Conservation (phyloP, 2,329 filamentous ascomycete species). For the Monosporascus cannonballus region DNA sequence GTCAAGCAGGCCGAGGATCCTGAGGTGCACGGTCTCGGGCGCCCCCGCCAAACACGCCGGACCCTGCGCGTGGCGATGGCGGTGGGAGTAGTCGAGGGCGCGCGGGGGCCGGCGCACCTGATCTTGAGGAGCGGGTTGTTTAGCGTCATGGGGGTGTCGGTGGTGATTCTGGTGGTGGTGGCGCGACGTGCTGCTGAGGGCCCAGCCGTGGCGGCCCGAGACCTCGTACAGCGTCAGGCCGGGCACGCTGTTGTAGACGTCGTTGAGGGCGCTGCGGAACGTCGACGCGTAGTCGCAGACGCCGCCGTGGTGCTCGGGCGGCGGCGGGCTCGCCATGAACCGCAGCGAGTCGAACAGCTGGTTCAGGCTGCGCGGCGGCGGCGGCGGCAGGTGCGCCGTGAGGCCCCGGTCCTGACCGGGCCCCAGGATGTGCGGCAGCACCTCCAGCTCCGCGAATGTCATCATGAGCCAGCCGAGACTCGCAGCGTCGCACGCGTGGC, state of each 20-base stretch:
- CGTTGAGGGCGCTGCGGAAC: slow-evolving; percentile 40
- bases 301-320: slow-evolving; percentile 28
- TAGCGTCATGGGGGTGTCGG: no score
- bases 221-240: slow-evolving; percentile 45
- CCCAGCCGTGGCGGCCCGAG: slow-evolving; percentile 44
- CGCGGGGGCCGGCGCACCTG: background rate
- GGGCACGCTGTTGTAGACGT: slow-evolving; percentile 44
- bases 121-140: background rate
- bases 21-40: slow-evolving; percentile 29
- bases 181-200: slow-evolving; percentile 29
- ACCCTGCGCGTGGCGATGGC: background rate
- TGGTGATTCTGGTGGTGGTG: slow-evolving; percentile 17
- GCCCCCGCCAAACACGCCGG: background rate
- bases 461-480: slow-evolving; percentile 50
- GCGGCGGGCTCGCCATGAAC: slow-evolving; percentile 37
- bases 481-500: slow-evolving; percentile 44
- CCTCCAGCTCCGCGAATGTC: slow-evolving; percentile 40
- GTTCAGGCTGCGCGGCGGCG: slow-evolving; percentile 34
- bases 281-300: slow-evolving; percentile 44
- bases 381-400: slow-evolving; percentile 13
- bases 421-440: slow-evolving; percentile 35
- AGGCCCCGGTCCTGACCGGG: slow-evolving; percentile 15
- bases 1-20: slow-evolving; percentile 34
- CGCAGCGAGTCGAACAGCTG: slow-evolving; percentile 39
- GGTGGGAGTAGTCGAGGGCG: background rate